Conservation (phyloP, 2,329 filamentous ascomycete genomes). For the Fusarium euwallaceae region DNA sequence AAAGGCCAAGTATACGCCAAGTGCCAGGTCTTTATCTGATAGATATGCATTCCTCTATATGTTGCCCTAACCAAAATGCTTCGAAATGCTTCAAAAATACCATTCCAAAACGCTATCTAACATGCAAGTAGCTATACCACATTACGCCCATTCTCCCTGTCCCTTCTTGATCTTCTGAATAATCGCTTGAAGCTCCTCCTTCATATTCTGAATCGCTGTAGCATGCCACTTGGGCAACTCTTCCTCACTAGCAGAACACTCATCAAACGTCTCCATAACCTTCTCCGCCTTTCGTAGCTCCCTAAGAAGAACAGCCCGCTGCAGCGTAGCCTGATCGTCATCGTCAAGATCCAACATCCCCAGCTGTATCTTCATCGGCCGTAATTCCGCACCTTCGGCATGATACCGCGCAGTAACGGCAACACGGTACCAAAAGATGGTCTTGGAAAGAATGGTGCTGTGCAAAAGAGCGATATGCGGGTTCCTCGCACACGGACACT, state of each 20-base stretch:
- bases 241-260: background rate
- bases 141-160: background rate
- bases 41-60: background rate
- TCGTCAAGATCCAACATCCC: constrained; percentile 28
- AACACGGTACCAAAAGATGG: constrained; percentile 29
- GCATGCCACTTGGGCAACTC: constrained; percentile 13
- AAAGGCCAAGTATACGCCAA: too few relatives aligned
- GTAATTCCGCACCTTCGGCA: background rate
- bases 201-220: constrained; percentile 19
- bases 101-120: background rate
- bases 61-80: background rate
- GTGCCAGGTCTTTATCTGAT: background rate
- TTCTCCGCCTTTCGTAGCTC: constrained; percentile 24
- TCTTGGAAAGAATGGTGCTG: constrained; percentile 31
- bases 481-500: constrained; percentile 9
- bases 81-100: background rate
- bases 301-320: constrained; percentile 7
- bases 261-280: constrained; percentile 26
- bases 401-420: constrained; percentile 16
- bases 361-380: constrained; percentile 29
- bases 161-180: constrained; percentile 22
- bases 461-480: constrained; percentile 23
- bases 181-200: constrained; percentile 20
- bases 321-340: constrained; percentile 26
- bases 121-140: background rate